Evolutionary conservation across 768 basidiomycete species (phyloP).

Genomic region (Mycena vulgaris): DNA sequence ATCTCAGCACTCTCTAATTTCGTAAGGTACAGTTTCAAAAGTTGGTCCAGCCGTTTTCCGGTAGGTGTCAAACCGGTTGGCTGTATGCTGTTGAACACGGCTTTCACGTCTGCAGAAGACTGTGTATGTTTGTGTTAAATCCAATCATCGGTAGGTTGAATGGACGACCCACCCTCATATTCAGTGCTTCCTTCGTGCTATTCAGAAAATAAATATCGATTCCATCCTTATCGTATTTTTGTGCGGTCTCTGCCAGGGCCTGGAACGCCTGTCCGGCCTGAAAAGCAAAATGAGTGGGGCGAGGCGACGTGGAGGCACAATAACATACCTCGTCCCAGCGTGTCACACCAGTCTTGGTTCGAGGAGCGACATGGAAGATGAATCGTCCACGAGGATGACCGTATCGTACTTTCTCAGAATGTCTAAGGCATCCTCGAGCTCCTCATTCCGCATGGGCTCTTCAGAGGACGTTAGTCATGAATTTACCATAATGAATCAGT

Average conservation of each 20-base stretch:
- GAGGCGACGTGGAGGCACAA: background rate
- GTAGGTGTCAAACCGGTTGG: conserved; percentile 65
- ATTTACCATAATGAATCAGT: background rate
- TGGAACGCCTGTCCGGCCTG: conserved; percentile 66
- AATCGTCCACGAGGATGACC: conserved; percentile 74
- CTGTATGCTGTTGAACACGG: conserved; percentile 59
- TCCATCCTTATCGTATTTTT: conserved; percentile 68
- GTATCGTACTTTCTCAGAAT: conserved; percentile 67
- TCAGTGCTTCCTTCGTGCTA: conserved; percentile 45
- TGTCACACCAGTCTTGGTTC: conserved; percentile 41
- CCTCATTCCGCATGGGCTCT: conserved; percentile 33
- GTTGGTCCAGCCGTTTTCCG: conserved; percentile 50
- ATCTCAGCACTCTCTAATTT: conserved; percentile 47
- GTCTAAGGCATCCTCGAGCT: conserved; percentile 49
- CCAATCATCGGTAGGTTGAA: background rate
- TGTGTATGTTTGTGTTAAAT: conserved; percentile 37
- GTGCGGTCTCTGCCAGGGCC: conserved; percentile 62
- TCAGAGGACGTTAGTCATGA: background rate
- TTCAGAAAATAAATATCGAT: conserved; percentile 78
- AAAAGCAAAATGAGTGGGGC: background rate
- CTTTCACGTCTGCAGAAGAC: conserved; percentile 54
- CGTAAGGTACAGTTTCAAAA: conserved; percentile 47
- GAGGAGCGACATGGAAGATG: conserved; percentile 63
- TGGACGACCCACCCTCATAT: conserved; percentile 58
- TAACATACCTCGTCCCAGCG: conserved; percentile 67